Percentiles rank a stretch among this genome's conserved stretches.
phyloP scores from a whole-genome alignment of 2,329 filamentous ascomycete genomes.

The Mariannaea sp. region DNA sequence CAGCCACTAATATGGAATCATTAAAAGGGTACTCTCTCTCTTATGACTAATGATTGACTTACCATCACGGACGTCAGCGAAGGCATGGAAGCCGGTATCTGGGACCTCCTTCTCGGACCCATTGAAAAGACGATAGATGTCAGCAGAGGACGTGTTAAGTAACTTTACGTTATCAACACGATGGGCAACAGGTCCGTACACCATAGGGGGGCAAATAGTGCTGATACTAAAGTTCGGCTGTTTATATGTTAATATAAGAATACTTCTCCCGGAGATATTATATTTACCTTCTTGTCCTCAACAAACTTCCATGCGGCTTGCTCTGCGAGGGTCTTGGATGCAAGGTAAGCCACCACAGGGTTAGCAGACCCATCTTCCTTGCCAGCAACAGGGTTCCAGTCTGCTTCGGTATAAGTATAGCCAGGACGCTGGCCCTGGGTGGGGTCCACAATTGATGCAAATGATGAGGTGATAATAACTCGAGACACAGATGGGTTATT shows the following conservation, averaged over 20 bases:
- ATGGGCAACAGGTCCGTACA: neutral
- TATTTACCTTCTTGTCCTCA: neutral
- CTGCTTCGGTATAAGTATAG: neutral
- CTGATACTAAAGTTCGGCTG: neutral
- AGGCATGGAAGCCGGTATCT: neutral
- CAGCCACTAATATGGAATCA: no score
- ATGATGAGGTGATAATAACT: slow-evolving; percentile 62
- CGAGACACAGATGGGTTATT: slow-evolving; percentile 63
- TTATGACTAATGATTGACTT: no score
- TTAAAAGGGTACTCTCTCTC: no score
- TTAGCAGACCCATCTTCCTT: neutral
- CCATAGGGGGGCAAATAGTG: neutral
- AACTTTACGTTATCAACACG: neutral
- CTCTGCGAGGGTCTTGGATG: neutral
- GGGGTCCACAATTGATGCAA: slow-evolving; percentile 24
- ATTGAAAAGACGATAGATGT: neutral
- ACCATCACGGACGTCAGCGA: neutral
- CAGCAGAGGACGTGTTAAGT: neutral
- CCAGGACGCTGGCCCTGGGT: neutral
- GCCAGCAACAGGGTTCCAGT: neutral
- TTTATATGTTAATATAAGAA: no score
- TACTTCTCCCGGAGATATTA: no score
- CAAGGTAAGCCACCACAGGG: neutral
- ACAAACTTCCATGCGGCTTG: neutral
- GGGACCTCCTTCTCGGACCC: neutral